Evolutionary conservation across 2,329 filamentous ascomycete genomes (phyloP).

Genomic region (Ophiocordyceps camponoti-saundersi): DNA sequence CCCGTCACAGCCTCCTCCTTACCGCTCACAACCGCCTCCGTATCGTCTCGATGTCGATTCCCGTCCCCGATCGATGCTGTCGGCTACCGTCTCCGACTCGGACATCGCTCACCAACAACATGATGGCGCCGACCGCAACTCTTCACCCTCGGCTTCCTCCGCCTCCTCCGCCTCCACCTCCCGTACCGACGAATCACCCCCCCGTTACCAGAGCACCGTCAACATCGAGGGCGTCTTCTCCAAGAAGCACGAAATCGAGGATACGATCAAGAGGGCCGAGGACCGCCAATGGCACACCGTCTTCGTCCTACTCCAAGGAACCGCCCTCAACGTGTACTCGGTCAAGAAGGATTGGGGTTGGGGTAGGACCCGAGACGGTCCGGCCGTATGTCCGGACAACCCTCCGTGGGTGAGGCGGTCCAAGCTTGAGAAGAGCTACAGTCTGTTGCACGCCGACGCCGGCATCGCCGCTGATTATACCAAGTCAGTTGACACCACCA

Average conservation of each 20-base stretch:
- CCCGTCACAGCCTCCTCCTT: constrained; percentile 29
- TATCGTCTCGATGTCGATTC: not conserved
- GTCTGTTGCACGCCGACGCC: constrained; percentile 57
- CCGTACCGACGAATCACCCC: constrained; percentile 15
- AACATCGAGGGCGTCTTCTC: constrained; percentile 38
- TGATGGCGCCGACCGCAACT: not conserved
- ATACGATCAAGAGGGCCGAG: constrained; percentile 43
- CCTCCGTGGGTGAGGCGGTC: constrained; percentile 35
- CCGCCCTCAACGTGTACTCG: constrained; percentile 47
- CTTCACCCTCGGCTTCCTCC: too few relatives aligned
- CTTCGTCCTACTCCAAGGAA: constrained; percentile 49
- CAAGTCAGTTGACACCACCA: constrained; percentile 31
- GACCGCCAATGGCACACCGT: constrained; percentile 47
- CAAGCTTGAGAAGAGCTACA: constrained; percentile 48
- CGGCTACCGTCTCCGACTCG: not conserved
- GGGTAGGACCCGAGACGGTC: constrained; percentile 29
- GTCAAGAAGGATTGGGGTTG: constrained; percentile 40
- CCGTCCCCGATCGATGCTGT: not conserved
- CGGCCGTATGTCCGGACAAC: constrained; percentile 29
- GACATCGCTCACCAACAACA: not conserved
- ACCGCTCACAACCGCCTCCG: constrained; percentile 12
- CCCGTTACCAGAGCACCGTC: constrained; percentile 39
- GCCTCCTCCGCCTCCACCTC: too few relatives aligned
- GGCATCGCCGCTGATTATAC: constrained; percentile 58
- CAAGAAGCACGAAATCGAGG: constrained; percentile 49